phyloP scores from a whole-genome alignment of 2,329 filamentous ascomycete species.

The Dryadomyces quercivorus region DNA sequence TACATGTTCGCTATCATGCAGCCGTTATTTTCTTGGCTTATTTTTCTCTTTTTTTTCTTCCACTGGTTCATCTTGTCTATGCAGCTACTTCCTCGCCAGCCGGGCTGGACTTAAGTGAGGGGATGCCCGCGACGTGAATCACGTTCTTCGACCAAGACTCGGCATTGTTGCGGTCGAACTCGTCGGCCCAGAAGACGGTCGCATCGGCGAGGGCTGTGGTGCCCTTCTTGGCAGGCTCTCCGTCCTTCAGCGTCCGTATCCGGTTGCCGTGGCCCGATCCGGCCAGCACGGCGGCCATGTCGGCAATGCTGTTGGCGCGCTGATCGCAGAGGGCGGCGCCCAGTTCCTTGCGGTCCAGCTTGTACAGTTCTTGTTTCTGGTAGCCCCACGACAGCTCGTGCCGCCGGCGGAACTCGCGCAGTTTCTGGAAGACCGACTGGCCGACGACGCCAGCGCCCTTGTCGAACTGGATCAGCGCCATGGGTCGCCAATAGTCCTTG shows the following conservation, averaged over 20 bases:
- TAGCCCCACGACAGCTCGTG: constrained; percentile 50
- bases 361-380: constrained; percentile 27
- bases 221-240: neutral
- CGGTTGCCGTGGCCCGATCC: constrained; percentile 39
- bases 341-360: constrained; percentile 29
- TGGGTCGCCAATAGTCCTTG: constrained; percentile 54
- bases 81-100: neutral
- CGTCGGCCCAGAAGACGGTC: constrained; percentile 39
- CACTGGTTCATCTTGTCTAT: neutral
- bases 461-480: constrained; percentile 48
- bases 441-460: constrained; percentile 39
- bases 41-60: neutral
- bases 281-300: constrained; percentile 46
- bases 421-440: constrained; percentile 46
- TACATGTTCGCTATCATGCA: neutral
- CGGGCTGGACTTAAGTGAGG: constrained; percentile 10
- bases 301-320: constrained; percentile 48
- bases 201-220: constrained; percentile 16
- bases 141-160: constrained; percentile 40
- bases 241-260: constrained; percentile 18
- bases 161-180: constrained; percentile 34
- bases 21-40: neutral
- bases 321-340: constrained; percentile 45
- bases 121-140: constrained; percentile 31
- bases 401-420: constrained; percentile 50